Evolutionary conservation across 768 basidiomycete species (phyloP).

Genomic region (Tylopilus balloui): DNA sequence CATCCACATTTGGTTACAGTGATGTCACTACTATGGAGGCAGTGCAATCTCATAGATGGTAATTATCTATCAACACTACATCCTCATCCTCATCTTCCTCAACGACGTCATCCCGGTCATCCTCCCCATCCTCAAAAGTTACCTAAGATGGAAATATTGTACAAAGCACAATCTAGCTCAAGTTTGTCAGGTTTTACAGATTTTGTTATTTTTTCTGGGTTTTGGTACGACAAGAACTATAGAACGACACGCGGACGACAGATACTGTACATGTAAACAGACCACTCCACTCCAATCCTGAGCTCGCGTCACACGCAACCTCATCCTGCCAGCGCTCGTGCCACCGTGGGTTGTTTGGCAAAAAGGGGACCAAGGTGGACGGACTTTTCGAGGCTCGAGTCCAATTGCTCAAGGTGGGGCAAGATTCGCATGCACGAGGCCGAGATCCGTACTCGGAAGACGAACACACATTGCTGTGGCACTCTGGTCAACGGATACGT

Average conservation of each 20-base stretch:
- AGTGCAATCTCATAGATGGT: no score
- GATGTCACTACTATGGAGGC: no score
- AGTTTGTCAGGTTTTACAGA: neutral
- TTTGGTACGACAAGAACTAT: conserved; percentile 1
- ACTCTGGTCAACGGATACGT: conserved; percentile 1
- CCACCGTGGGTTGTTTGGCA: neutral
- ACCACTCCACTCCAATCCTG: neutral
- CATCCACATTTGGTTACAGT: no score
- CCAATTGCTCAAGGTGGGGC: neutral
- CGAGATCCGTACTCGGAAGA: conserved; percentile 11
- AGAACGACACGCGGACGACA: neutral
- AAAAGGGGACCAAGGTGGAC: neutral
- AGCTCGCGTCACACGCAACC: neutral
- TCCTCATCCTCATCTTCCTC: neutral
- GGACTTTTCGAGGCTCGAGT: neutral
- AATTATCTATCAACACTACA: no score
- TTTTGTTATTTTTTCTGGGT: neutral
- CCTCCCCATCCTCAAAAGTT: neutral
- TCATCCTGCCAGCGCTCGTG: neutral
- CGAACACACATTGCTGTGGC: conserved; percentile 7
- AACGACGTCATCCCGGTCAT: neutral
- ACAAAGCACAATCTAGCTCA: no score
- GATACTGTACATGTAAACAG: neutral
- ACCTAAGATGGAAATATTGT: neutral
- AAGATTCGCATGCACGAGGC: conserved; percentile 7